These are phyloP conservation scores for Thraustochytrium aureum DNA, from an alignment of 352 stramenopile genomes.

Conservation along the genomic window DNA sequence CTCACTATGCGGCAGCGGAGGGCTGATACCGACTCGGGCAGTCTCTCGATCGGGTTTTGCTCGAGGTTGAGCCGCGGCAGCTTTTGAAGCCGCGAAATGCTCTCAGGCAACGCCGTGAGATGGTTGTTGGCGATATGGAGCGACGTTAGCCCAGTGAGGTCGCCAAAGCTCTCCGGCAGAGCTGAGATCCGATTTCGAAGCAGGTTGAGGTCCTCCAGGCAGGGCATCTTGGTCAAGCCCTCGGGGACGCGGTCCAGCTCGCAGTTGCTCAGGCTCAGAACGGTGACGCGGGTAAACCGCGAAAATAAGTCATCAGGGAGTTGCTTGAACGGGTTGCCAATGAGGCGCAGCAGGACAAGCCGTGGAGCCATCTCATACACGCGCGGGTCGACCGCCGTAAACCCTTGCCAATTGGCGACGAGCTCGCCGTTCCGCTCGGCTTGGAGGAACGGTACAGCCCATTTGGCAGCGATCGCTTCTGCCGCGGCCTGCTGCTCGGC, in stretches of 20 bases:
- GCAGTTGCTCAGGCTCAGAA: slow-evolving; percentile 50
- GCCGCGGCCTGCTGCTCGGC: not conserved
- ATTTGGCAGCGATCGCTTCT: slow-evolving; percentile 1
- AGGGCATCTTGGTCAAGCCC: slow-evolving; percentile 34
- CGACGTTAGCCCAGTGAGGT: slow-evolving; percentile 40
- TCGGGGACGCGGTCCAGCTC: slow-evolving; percentile 17
- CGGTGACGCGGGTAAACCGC: not conserved
- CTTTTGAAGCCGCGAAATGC: slow-evolving; percentile 44
- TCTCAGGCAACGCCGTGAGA: slow-evolving; percentile 47
- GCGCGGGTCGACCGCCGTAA: slow-evolving; percentile 1
- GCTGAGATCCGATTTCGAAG: slow-evolving; percentile 48
- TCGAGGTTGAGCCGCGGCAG: slow-evolving; percentile 48
- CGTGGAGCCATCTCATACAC: slow-evolving; percentile 42
- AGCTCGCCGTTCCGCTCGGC: slow-evolving; percentile 31
- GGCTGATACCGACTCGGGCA: slow-evolving; percentile 38
- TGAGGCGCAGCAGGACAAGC: slow-evolving; percentile 27
- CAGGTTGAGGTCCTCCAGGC: slow-evolving; percentile 37
- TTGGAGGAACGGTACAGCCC: not conserved
- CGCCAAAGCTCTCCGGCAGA: not conserved
- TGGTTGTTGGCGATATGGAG: slow-evolving; percentile 53
- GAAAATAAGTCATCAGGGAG: not conserved
- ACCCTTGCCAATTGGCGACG: slow-evolving; percentile 43
- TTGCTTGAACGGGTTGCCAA: slow-evolving; percentile 33
- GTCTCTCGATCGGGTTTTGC: slow-evolving; percentile 30
- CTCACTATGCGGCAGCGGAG: slow-evolving; percentile 45